A percentile compares a stretch with the other conserved stretches of the same genome.
Conservation (phyloP, 1,139 yeast genomes). For the Sugiyamaella neomexicana region DNA sequence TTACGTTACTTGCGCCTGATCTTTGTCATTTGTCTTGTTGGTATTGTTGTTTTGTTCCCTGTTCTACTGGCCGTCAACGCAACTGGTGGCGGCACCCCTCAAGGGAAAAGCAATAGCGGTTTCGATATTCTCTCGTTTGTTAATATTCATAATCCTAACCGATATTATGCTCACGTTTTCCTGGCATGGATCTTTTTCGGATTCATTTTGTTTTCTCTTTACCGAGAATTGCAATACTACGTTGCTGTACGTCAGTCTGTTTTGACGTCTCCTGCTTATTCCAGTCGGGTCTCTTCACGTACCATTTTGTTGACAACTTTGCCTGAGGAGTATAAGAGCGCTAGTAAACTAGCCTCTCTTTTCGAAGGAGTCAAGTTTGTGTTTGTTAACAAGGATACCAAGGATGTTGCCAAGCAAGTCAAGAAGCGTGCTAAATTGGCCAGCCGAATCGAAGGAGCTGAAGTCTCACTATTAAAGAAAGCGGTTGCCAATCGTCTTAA, state of each 20-base stretch:
- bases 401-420: slow-evolving; percentile 58
- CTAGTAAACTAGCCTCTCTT: slow-evolving; percentile 55
- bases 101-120: slow-evolving; percentile 54
- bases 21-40: slow-evolving; percentile 57
- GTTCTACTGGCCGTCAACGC: slow-evolving; percentile 86
- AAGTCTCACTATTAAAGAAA: slow-evolving; percentile 56
- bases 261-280: slow-evolving; percentile 76
- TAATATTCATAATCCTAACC: slow-evolving; percentile 60
- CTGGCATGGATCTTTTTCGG: slow-evolving; percentile 81
- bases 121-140: slow-evolving; percentile 78
- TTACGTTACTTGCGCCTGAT: slow-evolving; percentile 71
- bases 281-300: slow-evolving; percentile 69
- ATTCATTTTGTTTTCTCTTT: slow-evolving; percentile 63
- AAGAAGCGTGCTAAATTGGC: slow-evolving; percentile 64
- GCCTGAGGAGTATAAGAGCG: slow-evolving; percentile 65
- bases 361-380: slow-evolving; percentile 74
- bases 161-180: slow-evolving; percentile 86
- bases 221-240: slow-evolving; percentile 80
- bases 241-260: slow-evolving; percentile 79
- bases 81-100: slow-evolving; percentile 62
- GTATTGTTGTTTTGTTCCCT: slow-evolving; percentile 70
- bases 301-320: slow-evolving; percentile 80
- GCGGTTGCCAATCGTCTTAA: slow-evolving; percentile 63
- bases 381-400: slow-evolving; percentile 69
- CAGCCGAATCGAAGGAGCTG: slow-evolving; percentile 65